Evolutionary conservation across 2,329 filamentous ascomycete species (phyloP).

Genomic region (Pezicula rhizophila): DNA sequence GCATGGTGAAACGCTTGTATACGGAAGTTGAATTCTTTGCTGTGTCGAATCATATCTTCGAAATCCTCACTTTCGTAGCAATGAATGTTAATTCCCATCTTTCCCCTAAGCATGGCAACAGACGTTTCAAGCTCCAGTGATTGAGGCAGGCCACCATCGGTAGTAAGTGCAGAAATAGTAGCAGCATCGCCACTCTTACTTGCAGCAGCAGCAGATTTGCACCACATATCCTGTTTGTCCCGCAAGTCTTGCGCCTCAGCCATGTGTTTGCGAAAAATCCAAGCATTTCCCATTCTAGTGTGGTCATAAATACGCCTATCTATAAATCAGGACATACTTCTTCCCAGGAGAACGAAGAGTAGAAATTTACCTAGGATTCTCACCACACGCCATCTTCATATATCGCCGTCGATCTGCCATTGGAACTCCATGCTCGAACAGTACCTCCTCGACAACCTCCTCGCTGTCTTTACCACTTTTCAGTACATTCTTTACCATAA

Average conservation of each 20-base stretch:
- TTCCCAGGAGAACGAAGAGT: too few relatives aligned
- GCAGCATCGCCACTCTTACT: slow-evolving; percentile 13
- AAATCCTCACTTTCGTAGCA: slow-evolving; percentile 39
- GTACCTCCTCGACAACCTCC: slow-evolving; percentile 34
- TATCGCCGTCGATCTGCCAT: slow-evolving; percentile 28
- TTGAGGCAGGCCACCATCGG: slow-evolving; percentile 22
- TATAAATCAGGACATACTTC: too few relatives aligned
- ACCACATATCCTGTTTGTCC: slow-evolving; percentile 32
- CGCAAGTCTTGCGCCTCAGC: slow-evolving; percentile 30
- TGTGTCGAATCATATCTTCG: slow-evolving; percentile 36
- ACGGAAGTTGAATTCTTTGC: slow-evolving; percentile 35
- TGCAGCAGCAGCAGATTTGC: slow-evolving; percentile 19
- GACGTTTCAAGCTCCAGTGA: slow-evolving; percentile 35
- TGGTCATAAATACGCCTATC: slow-evolving; percentile 27
- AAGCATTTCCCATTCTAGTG: slow-evolving; percentile 35
- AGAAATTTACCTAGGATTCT: slow-evolving; percentile 31
- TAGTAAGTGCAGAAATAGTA: slow-evolving; percentile 13
- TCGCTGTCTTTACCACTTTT: slow-evolving; percentile 30
- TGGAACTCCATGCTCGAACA: slow-evolving; percentile 34
- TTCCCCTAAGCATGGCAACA: slow-evolving; percentile 34
- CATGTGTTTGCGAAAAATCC: slow-evolving; percentile 33
- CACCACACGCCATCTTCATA: slow-evolving; percentile 42
- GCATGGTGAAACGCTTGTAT: slow-evolving; percentile 37
- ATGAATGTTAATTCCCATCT: slow-evolving; percentile 37
- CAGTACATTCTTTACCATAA: slow-evolving; percentile 35